Base-by-base conservation (phyloP, 805 yeast genomes). In the Saccharomyces paradoxus region DNA sequence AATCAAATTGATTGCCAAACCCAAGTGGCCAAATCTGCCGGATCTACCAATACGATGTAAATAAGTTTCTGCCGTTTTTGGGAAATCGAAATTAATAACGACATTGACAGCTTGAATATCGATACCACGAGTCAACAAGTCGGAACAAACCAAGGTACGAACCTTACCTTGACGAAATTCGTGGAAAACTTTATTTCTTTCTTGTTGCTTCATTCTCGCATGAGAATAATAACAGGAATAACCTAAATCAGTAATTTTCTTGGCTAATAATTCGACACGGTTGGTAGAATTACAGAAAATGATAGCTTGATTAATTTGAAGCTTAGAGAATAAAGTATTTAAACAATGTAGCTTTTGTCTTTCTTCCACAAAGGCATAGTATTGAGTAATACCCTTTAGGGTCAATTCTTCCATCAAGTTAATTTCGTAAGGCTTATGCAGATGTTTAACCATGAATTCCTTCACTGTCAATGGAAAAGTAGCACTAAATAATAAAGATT, bases 71-170 rank as follows among this genome's bases (percentile, higher is more conserved):
- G 98, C 97, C 53, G 86, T 89, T 72, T 92, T 92, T 58, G 99
- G 99, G 86, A 94, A 94, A 72, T 94, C 99, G 71, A 94, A 94
- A 76, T 94, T 94, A 66, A 94, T 88, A 50, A 94, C 99, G 49
- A 94, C 98, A 69, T 94, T 94, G 60, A 94, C 99, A 6, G 98
- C 98, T 74, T 94, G 98, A 65, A 94, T 92, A 79, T 94, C 99
- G 66, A 94, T 94, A 81, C 99, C 98, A 79, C 98, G 87, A 30
- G 98, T 92, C 60, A 94, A 81, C 58, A 94, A 78, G 75, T 94
- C 99, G 0, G 98, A 88, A 75, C 99, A 94, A 46, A 94, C 99
- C 66, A 94, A 79, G 68, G 94, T 94, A 76, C 99, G 86, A 68
- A 94, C 97, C 71, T 89, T 90, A 50, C 99, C 99, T 70, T 89